Base-by-base conservation (phyloP, 1,139 yeast species). In the Debaryomycetaceae sp. region DNA sequence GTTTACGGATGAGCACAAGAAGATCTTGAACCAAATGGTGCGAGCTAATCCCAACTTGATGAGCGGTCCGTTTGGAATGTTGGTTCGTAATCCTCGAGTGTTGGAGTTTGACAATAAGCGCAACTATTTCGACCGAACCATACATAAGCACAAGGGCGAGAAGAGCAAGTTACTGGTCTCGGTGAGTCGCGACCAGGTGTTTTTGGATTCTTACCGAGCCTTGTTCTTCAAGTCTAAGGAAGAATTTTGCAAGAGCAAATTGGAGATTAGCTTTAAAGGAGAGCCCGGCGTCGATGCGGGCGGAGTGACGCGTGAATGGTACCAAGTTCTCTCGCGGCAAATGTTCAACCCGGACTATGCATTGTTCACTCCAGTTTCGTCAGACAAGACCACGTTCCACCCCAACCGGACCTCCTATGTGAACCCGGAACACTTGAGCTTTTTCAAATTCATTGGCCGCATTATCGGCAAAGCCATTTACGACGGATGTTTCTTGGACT, bases 261-360 rank as follows among this genome's bases (percentile, higher is more conserved):
- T 90, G 40, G 90, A 81, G 32, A 76, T 92, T 26, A 70, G 69
- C 20, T 92, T 92, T 58, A 79, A 77, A 41, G 95, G 95, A 4
- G 99, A 92, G 51, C 81, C 82, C 34, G 99, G 98, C 41, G 83
- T 90, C 29, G 99, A 92, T 63, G 98, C 96, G 3, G 99, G 99
- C 42, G 99, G 99, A 30, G 79, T 92, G 15, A 85, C 96, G 0
- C 67, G 98, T 45, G 99, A 92, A 52, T 92, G 98, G 98, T 87
- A 79, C 47, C 97, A 86, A 49, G 95, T 87, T 7, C 58, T 92
- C 33, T 79, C 96, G 1, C 66, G 96, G 37, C 97, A 90, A 53
- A 87, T 92, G 83, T 86, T 90, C 56, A 87, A 90, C 48, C 95
- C 98, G 0, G 95, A 86, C 45, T 87, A 87, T 58, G 97, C 96